Conservation (phyloP, 2,329 filamentous ascomycete species). For the Colletotrichum euphorbiae region DNA sequence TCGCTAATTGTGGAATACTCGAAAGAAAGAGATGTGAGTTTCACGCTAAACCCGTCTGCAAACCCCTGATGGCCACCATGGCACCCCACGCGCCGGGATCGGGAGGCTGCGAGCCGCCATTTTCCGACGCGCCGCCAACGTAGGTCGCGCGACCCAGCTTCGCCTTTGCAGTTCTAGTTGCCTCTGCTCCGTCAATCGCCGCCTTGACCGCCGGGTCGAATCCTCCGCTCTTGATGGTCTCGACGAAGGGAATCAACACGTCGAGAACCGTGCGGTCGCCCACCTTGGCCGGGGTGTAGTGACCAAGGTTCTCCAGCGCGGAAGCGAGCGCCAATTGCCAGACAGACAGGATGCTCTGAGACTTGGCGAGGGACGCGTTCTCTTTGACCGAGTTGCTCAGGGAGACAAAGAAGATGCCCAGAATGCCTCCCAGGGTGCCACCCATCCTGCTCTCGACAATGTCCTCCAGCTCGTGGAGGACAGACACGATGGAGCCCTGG, state of each 20-base stretch:
- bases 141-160: slow-evolving; percentile 76
- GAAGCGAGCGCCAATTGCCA: slow-evolving; percentile 57
- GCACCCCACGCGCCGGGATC: slow-evolving; percentile 80
- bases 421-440: slow-evolving; percentile 62
- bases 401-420: slow-evolving; percentile 67
- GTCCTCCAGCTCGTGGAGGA: slow-evolving; percentile 63
- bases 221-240: slow-evolving; percentile 58
- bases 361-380: slow-evolving; percentile 41
- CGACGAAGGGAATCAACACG: slow-evolving; percentile 65
- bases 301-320: slow-evolving; percentile 59
- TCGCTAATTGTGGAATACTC: slow-evolving; percentile 11
- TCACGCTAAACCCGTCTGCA: slow-evolving; percentile 45
- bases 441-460: slow-evolving; percentile 69
- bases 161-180: slow-evolving; percentile 73
- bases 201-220: slow-evolving; percentile 69
- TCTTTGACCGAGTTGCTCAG: slow-evolving; percentile 43
- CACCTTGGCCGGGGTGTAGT: slow-evolving; percentile 66
- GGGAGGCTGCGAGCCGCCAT: slow-evolving; percentile 62
- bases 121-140: slow-evolving; percentile 66
- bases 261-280: slow-evolving; percentile 70
- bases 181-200: slow-evolving; percentile 69
- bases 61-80: slow-evolving; percentile 63
- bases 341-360: slow-evolving; percentile 51
- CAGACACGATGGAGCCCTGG: slow-evolving; percentile 58
- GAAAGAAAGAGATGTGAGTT: not conserved